Base-by-base conservation (phyloP, 371 early-diverging fungal species). In the Rhizopus stolonifer region DNA sequence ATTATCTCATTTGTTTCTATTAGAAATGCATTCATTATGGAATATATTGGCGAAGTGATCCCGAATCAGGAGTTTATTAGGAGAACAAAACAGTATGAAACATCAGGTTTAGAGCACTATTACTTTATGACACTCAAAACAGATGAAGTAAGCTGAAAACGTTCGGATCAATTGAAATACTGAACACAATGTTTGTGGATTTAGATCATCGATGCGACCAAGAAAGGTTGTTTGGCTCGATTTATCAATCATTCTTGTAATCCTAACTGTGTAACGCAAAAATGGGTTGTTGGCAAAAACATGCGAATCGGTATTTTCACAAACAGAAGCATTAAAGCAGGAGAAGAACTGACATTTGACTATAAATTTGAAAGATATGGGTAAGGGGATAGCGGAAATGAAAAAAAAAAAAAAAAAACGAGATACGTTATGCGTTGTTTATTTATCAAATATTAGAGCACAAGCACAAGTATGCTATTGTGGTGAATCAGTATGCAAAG, bases 1-100 rank as follows among this genome's bases (percentile, higher is more conserved):
- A 49, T 33, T 11, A 7, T 29, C 18, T 52, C 24, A 38, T 17
- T 46, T 19, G 36, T 26, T 23, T 39, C n/a, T 11, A 6, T 10
- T 56, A 74, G 78, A 5, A 78, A 78, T 54, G 59, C 72, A n/a
- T 96, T 98, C 69, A 86, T 99, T 43, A 90, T 94, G 81, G 98
- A 99, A 71, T 99, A 99, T 68, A 83, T 90, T 56, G 99, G 99
- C 23, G 99, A 99, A 65, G 91, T 98, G 2, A 83, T 99, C 19
- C 72, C 93, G 3, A 69, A 83, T 22, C 54, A 69, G 18, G 85
- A 85, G 55, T 96, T 97, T 61, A 65, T 85, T 25, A 87, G 90
- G 58, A 79, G 99, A 3, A 87, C 90, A 7, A 73, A 78, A 32
- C 85, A 85, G 40, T 96, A 97, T 62, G 85, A 83, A 49, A 55